Conservation (phyloP, 257 asterid genomes). For the Petunia secreta region DNA sequence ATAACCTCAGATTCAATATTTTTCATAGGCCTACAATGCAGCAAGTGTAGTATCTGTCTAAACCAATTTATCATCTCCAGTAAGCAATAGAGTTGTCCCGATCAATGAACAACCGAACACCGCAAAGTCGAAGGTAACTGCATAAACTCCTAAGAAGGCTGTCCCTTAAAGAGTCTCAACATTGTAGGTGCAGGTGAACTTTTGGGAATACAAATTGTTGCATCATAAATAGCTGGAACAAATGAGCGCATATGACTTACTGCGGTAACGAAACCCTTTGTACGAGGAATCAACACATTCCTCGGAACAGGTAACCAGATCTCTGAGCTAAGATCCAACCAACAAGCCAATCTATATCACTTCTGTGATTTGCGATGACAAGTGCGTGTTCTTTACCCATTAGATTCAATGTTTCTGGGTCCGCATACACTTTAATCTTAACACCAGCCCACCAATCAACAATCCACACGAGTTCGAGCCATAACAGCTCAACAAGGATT, state of each 20-base stretch:
- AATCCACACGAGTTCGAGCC: constrained; percentile 98
- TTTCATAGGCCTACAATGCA: too few species aligned
- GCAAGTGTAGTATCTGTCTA: too few species aligned
- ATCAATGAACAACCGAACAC: too few species aligned
- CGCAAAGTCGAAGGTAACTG: too few species aligned
- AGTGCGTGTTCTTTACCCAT: constrained; percentile 99
- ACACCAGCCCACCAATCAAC: constrained; percentile 98
- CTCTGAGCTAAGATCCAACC: constrained; percentile 98
- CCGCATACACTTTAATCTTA: constrained; percentile 72
- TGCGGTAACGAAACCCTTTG: constrained; percentile 96
- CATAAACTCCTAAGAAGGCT: constrained; percentile 44
- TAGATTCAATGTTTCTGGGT: constrained; percentile 62
- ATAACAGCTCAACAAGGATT: constrained; percentile 70
- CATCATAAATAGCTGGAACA: constrained; percentile 95
- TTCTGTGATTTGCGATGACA: constrained; percentile 74
- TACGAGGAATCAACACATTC: constrained; percentile 94
- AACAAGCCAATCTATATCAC: constrained; percentile 99
- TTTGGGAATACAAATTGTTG: constrained; percentile 84
- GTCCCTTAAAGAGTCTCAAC: constrained; percentile 87
- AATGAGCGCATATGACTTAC: constrained; percentile 84
- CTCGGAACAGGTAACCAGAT: constrained; percentile 72
- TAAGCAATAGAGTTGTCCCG: too few species aligned
- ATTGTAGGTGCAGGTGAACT: constrained; percentile 87
- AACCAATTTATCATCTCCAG: too few species aligned
- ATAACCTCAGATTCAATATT: too few species aligned